phyloP scores from a whole-genome alignment of 139 green algal species.

The Ulvella scutata region DNA sequence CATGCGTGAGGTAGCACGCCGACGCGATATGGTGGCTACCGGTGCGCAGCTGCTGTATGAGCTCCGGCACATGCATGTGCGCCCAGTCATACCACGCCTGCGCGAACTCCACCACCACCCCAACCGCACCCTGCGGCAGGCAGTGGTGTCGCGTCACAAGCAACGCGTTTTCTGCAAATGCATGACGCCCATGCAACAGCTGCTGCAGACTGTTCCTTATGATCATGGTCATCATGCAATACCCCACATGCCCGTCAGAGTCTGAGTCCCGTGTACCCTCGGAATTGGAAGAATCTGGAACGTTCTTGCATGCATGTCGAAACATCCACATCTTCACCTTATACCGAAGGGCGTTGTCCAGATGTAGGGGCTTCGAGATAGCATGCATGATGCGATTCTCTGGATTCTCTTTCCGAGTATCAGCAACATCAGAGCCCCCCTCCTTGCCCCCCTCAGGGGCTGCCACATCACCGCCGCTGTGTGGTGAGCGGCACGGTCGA shows the following conservation, averaged over 20 bases:
- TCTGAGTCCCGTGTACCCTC: neutral
- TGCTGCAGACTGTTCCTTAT: constrained; percentile 29
- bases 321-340: constrained; percentile 47
- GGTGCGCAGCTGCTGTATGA: neutral
- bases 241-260: constrained; percentile 14
- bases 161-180: neutral
- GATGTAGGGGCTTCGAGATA: constrained; percentile 2
- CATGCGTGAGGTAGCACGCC: constrained; percentile 20
- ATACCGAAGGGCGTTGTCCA: constrained; percentile 20
- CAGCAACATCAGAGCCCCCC: too few species aligned
- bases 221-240: constrained; percentile 44
- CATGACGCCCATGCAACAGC: neutral
- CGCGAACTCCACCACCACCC: constrained; percentile 15
- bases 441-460: too few species aligned
- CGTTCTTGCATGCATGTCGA: neutral
- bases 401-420: too few species aligned
- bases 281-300: neutral
- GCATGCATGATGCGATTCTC: constrained; percentile 3
- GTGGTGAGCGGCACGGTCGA: too few species aligned
- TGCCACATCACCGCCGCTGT: too few species aligned
- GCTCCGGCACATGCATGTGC: constrained; percentile 3
- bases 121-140: constrained; percentile 7
- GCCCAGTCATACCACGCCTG: constrained; percentile 20
- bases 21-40: neutral
- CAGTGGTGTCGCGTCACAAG: neutral